Evolutionary conservation across 371 early-diverging fungal genomes (phyloP).

Genomic region (Zychaea mexicana): DNA sequence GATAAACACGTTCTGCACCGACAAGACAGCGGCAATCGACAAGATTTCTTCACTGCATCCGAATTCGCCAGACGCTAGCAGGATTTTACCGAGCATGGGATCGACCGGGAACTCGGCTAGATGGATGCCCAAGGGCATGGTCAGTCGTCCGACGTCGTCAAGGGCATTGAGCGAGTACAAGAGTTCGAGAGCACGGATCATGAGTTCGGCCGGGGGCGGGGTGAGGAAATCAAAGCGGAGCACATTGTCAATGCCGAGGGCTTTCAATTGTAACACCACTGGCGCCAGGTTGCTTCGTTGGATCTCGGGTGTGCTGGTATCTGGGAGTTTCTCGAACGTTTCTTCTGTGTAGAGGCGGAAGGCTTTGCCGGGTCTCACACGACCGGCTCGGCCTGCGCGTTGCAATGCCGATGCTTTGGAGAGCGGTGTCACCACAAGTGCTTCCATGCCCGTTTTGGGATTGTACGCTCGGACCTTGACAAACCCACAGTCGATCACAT

Average conservation of each 20-base stretch:
- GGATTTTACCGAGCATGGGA: conserved; percentile 74
- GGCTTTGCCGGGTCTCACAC: conserved; percentile 70
- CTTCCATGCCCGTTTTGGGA: conserved; percentile 66
- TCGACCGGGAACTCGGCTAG: conserved; percentile 85
- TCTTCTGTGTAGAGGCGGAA: conserved; percentile 75
- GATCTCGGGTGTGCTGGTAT: conserved; percentile 73
- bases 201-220: conserved; percentile 68
- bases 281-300: conserved; percentile 66
- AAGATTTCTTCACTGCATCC: conserved; percentile 79
- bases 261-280: conserved; percentile 70
- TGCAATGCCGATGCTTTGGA: conserved; percentile 81
- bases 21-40: conserved; percentile 82
- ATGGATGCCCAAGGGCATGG: conserved; percentile 77
- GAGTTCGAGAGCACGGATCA: conserved; percentile 69
- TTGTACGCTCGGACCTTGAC: conserved; percentile 77
- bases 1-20: conserved; percentile 77
- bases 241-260: conserved; percentile 80
- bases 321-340: conserved; percentile 54
- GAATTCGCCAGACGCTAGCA: conserved; percentile 67
- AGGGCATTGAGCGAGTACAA: conserved; percentile 76
- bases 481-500: conserved; percentile 85
- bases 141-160: conserved; percentile 74
- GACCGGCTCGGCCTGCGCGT: conserved; percentile 82
- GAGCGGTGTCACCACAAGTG: conserved; percentile 60
- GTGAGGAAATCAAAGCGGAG: conserved; percentile 77